phyloP scores from a whole-genome alignment of 257 asterid genomes.

The Salvia hispanica region DNA sequence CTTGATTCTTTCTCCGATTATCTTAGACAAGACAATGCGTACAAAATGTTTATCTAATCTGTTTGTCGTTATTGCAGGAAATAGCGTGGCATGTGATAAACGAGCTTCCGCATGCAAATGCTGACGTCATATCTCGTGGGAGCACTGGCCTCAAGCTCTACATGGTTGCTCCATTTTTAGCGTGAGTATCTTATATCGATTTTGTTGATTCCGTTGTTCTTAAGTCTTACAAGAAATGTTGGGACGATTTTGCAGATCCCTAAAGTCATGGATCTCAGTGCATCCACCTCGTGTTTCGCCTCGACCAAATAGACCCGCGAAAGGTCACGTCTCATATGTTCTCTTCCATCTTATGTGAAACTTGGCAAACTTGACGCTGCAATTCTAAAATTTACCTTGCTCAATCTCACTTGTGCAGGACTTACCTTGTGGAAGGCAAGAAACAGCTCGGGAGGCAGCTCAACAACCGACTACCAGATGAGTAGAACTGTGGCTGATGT shows the following conservation, averaged over 20 bases:
- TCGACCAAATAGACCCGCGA: constrained; percentile 58
- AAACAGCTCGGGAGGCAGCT: constrained; percentile 60
- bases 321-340: constrained; percentile 48
- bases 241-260: constrained; percentile 52
- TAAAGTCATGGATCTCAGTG: constrained; percentile 69
- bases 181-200: constrained; percentile 48
- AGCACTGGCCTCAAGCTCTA: constrained; percentile 77
- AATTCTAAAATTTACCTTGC: no score
- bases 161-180: constrained; percentile 87
- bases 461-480: constrained; percentile 50
- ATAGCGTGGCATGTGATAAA: constrained; percentile 93
- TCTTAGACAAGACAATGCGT: background rate
- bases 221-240: constrained; percentile 5
- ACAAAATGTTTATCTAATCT: constrained; percentile 6
- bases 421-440: constrained; percentile 71
- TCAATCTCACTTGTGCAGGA: constrained; percentile 45
- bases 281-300: constrained; percentile 65
- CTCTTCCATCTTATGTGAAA: background rate
- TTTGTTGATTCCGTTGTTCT: constrained; percentile 8
- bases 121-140: constrained; percentile 81
- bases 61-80: constrained; percentile 50
- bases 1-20: background rate
- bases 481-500: constrained; percentile 48
- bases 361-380: no score
- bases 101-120: constrained; percentile 68